Percentiles rank a stretch among this genome's conserved stretches.
Conservation (phyloP, 352 stramenopile genomes). For the Phytophthora foliorum region DNA sequence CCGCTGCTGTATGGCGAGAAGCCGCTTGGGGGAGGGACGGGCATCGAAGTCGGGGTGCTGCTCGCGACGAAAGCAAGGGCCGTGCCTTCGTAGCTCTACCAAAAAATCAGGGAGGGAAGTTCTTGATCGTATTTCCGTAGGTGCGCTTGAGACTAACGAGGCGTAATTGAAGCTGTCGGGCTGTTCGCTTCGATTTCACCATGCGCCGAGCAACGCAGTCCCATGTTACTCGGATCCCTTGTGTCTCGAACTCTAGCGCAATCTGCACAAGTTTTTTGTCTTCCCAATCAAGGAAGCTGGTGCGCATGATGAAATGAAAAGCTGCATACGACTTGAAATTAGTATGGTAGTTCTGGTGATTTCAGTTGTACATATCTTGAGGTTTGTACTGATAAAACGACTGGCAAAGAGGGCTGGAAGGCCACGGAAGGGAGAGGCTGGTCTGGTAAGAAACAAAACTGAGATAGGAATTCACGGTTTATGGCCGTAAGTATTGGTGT, state of each 20-base stretch:
- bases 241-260: constrained; percentile 1
- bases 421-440: no score
- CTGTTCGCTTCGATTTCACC: neutral
- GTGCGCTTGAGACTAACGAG: neutral
- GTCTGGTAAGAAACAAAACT: neutral
- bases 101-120: neutral
- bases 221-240: constrained; percentile 8
- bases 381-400: neutral
- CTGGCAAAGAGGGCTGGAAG: neutral
- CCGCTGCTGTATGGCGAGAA: no score
- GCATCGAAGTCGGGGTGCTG: no score
- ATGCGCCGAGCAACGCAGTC: neutral
- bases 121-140: constrained; percentile 1
- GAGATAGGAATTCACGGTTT: neutral
- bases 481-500: neutral
- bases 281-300: constrained; percentile 4
- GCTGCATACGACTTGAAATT: constrained; percentile 1
- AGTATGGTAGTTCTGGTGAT: neutral
- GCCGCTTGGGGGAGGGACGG: no score
- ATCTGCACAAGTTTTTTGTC: constrained; percentile 14
- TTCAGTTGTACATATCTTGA: neutral
- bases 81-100: neutral
- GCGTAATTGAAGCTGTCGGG: neutral
- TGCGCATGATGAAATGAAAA: neutral
- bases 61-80: neutral